Evolutionary conservation across 2,329 filamentous ascomycete species (phyloP).

Genomic region (Podosphaera aphanis): DNA sequence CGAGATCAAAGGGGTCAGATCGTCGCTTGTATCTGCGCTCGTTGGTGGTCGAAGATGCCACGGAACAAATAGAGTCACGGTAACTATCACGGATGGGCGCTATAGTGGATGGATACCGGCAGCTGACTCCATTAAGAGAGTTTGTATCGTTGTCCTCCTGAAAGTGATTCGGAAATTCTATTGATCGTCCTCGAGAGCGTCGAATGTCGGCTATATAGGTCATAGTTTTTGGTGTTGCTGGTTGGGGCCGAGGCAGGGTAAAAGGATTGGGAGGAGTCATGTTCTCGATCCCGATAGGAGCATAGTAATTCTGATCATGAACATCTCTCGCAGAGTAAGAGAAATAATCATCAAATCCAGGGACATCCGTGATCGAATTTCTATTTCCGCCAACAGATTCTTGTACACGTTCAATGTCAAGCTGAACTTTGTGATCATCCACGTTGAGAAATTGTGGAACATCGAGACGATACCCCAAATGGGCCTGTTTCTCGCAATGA

Average conservation of each 20-base stretch:
- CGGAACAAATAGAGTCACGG: conserved; percentile 20
- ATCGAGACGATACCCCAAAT: conserved; percentile 6
- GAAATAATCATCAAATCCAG: not conserved
- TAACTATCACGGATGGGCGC: conserved; percentile 15
- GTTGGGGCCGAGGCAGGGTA: conserved; percentile 10
- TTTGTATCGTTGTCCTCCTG: conserved; percentile 6
- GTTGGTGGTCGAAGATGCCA: conserved; percentile 16
- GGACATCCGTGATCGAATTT: not conserved
- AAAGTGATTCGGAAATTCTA: conserved; percentile 15
- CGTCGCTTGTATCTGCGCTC: conserved; percentile 31
- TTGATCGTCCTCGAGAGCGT: conserved; percentile 25
- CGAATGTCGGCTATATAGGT: conserved; percentile 25
- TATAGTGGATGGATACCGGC: conserved; percentile 12
- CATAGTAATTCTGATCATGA: not conserved
- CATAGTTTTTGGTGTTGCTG: conserved; percentile 14
- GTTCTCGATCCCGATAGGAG: not conserved
- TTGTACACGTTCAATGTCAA: not conserved
- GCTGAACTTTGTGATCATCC: conserved; percentile 4
- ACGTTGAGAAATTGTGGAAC: conserved; percentile 12
- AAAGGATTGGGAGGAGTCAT: conserved; percentile 5
- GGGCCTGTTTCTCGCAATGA: conserved; percentile 18
- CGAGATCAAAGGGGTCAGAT: conserved; percentile 42
- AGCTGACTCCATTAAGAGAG: conserved; percentile 6
- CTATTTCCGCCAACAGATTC: not conserved
- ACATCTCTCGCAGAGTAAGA: not conserved